A percentile compares a stretch with the other conserved stretches of the same genome.
These are phyloP conservation scores for Penicillium turbatum DNA, from an alignment of 495 filamentous ascomycete species.

Conservation along the genomic window DNA sequence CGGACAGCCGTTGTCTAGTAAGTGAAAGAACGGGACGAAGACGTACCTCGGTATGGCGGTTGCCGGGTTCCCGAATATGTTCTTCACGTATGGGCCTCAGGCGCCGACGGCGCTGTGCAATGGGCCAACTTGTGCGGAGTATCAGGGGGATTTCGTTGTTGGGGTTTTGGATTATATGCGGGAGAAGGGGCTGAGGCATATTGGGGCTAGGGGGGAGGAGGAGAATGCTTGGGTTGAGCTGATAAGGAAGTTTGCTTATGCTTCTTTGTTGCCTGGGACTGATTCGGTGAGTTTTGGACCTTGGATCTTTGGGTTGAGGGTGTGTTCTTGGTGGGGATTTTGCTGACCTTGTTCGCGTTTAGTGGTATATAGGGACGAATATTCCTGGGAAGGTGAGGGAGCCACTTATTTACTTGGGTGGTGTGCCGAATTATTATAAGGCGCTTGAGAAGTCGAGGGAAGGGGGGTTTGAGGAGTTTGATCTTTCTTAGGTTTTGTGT, in stretches of 20 bases:
- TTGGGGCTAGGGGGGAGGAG: background rate
- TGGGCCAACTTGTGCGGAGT: constrained; percentile 48
- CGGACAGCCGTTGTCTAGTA: constrained; percentile 34
- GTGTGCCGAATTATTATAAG: constrained; percentile 27
- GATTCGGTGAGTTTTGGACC: constrained; percentile 13
- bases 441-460: constrained; percentile 15
- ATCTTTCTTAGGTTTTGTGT: background rate
- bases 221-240: constrained; percentile 31
- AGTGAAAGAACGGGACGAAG: constrained; percentile 47
- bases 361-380: constrained; percentile 43
- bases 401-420: constrained; percentile 39
- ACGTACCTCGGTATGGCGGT: constrained; percentile 49
- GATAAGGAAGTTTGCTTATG: constrained; percentile 29
- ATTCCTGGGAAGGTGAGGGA: constrained; percentile 43
- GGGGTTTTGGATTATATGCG: constrained; percentile 41
- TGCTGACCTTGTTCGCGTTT: background rate
- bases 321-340: background rate
- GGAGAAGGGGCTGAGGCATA: constrained; percentile 22
- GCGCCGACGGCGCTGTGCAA: constrained; percentile 48
- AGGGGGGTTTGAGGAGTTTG: constrained; percentile 2
- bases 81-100: constrained; percentile 48
- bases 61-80: constrained; percentile 50
- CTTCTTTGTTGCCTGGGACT: constrained; percentile 31
- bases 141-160: constrained; percentile 51
- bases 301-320: background rate